phyloP scores from a whole-genome alignment of 2,329 filamentous ascomycete genomes.

The Penicillium expansum region DNA sequence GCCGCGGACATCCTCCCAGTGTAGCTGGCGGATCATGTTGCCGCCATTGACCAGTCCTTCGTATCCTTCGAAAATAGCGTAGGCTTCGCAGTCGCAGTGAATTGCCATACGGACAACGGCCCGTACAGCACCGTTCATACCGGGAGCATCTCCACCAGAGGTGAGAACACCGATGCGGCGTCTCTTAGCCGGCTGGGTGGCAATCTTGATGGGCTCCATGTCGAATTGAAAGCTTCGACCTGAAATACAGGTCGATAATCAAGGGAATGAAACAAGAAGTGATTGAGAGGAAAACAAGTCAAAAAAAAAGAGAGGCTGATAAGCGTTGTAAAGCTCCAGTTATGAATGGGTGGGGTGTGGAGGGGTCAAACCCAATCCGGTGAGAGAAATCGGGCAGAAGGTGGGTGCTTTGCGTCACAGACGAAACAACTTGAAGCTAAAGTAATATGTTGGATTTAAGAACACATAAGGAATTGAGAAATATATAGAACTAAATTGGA shows the following conservation, averaged over 20 bases:
- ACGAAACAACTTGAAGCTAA: constrained; percentile 1
- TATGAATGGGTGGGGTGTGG: constrained; percentile 17
- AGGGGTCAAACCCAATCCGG: constrained; percentile 34
- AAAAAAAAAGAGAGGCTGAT: constrained; percentile 10
- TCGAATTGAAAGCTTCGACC: constrained; percentile 14
- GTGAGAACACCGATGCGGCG: constrained; percentile 86
- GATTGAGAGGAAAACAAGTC: constrained; percentile 1
- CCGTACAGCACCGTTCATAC: constrained; percentile 89
- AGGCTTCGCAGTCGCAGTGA: constrained; percentile 75
- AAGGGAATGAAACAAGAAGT: constrained; percentile 7
- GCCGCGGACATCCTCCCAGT: constrained; percentile 91
- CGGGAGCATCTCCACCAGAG: constrained; percentile 87
- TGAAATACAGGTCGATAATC: constrained; percentile 10
- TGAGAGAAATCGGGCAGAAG: constrained; percentile 39
- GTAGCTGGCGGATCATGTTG: constrained; percentile 80
- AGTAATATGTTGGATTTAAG: constrained; percentile 10
- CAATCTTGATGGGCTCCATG: constrained; percentile 28
- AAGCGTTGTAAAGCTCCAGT: constrained; percentile 14
- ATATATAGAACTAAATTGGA: neutral
- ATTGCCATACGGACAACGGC: constrained; percentile 91
- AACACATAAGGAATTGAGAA: constrained; percentile 4
- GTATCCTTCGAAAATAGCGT: constrained; percentile 88
- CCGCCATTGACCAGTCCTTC: constrained; percentile 90
- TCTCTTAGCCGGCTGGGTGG: constrained; percentile 47
- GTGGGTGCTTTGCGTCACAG: constrained; percentile 25